Base-by-base conservation (phyloP, 148 eudicot species). In the Chenopodium album region DNA sequence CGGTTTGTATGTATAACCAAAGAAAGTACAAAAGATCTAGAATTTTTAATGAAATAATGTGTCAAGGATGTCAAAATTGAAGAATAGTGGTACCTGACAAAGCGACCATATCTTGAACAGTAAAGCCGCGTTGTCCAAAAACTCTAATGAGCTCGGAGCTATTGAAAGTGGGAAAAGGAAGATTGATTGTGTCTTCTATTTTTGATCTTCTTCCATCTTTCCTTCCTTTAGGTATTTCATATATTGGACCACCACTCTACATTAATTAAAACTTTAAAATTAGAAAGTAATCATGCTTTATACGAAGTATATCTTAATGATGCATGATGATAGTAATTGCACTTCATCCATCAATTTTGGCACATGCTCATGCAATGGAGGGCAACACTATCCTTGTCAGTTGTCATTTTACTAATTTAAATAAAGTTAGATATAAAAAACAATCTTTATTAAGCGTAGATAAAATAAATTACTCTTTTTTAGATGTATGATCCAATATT, bases 191-290 rank as follows among this genome's bases (percentile, higher is more conserved):
- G 92, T 95, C 97, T 84, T 90, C 90, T 72, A 95, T 93, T 78
- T 89, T 91, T 0, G 98, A 95, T 85, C 91, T 90, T 26, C 83
- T 90, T 75, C 98, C 98, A 76, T 93, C 98, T 77, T 88, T 92
- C 75, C 98, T 90, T 77, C 98, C 98, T 77, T 92, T 92, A 0
- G 98, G 93, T 76, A 95, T 92, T 37, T 93, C 97, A 82, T 89
- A 95, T 22, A 90, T 80, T 50, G 97, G 98, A 65, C 98, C 98
- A 50, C 96, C 96, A 16, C 97, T 82, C 98, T 94, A 78, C 76
- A 48, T 48, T 29, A 7, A 63, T 66, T 9, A 37, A 82, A 65
- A 71, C 17, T 46, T 46, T n/a, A 26, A 63, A 82, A 4, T 71
- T 31, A 78, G 73, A 78, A 80, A 32, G 52, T 59, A 6, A 10